A percentile compares a stretch with the other conserved stretches of the same genome.
Evolutionary conservation across 352 stramenopile species (phyloP).

Genomic region (Phytophthora boehmeriae): DNA sequence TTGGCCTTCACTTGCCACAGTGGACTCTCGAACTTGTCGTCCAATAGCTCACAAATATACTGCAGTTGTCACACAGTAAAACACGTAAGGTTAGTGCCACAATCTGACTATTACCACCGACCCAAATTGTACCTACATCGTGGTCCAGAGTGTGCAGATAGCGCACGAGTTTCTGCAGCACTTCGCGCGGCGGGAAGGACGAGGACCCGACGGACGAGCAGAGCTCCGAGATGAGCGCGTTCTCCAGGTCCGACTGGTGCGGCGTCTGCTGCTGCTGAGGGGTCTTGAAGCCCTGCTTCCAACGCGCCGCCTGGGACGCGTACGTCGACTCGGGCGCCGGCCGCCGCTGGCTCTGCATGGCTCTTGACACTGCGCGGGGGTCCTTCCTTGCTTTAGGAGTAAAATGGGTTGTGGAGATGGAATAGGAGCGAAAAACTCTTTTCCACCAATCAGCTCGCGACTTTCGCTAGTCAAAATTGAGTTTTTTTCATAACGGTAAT

Average conservation of each 20-base stretch:
- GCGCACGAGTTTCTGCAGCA: slow-evolving; percentile 79
- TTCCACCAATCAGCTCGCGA: too few relatives aligned
- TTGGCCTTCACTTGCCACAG: slow-evolving; percentile 87
- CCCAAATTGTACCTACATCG: slow-evolving; percentile 34
- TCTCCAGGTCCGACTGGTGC: slow-evolving; percentile 65
- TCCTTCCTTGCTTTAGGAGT: neutral
- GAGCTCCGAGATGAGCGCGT: slow-evolving; percentile 72
- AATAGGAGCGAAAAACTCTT: too few relatives aligned
- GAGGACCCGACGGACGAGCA: slow-evolving; percentile 81
- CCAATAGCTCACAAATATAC: slow-evolving; percentile 86
- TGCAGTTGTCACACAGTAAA: slow-evolving; percentile 16
- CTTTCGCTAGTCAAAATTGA: too few relatives aligned
- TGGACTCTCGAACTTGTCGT: slow-evolving; percentile 83
- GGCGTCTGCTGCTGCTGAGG: slow-evolving; percentile 10
- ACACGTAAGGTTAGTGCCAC: too few relatives aligned
- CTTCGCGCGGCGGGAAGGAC: slow-evolving; percentile 79
- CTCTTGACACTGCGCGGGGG: neutral
- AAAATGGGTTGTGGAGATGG: neutral
- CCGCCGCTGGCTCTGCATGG: slow-evolving; percentile 40
- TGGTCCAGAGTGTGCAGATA: slow-evolving; percentile 80
- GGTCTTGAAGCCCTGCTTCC: slow-evolving; percentile 76
- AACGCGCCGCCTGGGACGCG: slow-evolving; percentile 73
- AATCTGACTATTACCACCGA: slow-evolving; percentile 4
- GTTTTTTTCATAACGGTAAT: too few relatives aligned
- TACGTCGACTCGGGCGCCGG: slow-evolving; percentile 58